These are phyloP conservation scores for Groenewaldozyma auringiensis DNA, from an alignment of 1,139 yeast species.

Conservation along the genomic window DNA sequence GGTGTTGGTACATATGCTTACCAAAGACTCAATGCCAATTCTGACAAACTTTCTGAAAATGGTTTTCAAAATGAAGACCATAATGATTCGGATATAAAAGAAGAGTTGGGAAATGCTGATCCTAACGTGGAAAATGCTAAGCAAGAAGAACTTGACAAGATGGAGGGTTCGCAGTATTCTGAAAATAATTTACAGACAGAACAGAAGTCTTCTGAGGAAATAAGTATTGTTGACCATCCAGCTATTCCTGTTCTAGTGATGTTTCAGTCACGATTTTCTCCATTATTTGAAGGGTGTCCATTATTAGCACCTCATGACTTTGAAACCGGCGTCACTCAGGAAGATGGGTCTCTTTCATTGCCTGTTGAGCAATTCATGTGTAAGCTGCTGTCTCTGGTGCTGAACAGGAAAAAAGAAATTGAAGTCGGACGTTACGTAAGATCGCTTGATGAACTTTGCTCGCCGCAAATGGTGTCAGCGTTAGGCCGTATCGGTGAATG, in stretches of 20 bases:
- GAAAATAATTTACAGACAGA: background rate
- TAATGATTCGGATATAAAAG: background rate
- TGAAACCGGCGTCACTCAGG: slow-evolving; percentile 29
- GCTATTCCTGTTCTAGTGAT: slow-evolving; percentile 30
- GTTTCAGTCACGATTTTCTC: slow-evolving; percentile 29
- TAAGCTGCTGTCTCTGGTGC: slow-evolving; percentile 30
- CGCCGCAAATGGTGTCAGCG: slow-evolving; percentile 15
- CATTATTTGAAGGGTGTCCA: slow-evolving; percentile 29
- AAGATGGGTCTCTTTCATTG: slow-evolving; percentile 20
- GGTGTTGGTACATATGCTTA: background rate
- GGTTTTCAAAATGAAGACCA: background rate
- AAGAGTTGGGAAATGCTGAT: slow-evolving; percentile 1
- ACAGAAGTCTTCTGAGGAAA: slow-evolving; percentile 3
- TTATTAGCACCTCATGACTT: slow-evolving; percentile 36
- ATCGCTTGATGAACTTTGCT: slow-evolving; percentile 31
- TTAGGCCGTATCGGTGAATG: slow-evolving; percentile 24
- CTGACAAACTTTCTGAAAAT: background rate
- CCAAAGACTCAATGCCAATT: background rate
- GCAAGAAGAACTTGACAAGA: slow-evolving; percentile 9
- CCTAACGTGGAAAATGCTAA: slow-evolving; percentile 18
- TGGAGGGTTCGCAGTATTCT: background rate
- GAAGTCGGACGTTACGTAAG: slow-evolving; percentile 32
- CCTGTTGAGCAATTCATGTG: slow-evolving; percentile 30
- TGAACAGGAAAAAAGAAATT: slow-evolving; percentile 35
- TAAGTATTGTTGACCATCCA: slow-evolving; percentile 19